Evolutionary conservation across 116 monocot genomes (phyloP).

Genomic region (Cymodocea nodosa): DNA sequence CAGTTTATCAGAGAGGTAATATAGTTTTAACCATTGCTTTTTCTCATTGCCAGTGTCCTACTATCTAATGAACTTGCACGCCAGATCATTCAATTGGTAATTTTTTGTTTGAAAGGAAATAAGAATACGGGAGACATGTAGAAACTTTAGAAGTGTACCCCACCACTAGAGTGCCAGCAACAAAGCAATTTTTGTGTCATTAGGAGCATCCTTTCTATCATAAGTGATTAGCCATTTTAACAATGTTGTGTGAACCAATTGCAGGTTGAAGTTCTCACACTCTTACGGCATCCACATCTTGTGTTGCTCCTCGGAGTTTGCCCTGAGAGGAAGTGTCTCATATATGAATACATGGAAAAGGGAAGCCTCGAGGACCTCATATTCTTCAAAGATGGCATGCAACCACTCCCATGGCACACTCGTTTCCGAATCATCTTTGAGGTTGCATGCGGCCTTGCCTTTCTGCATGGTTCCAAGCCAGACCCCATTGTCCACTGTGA

Average conservation of each 20-base stretch:
- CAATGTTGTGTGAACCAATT: background rate
- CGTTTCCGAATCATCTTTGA: slow-evolving; percentile 66
- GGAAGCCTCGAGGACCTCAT: slow-evolving; percentile 75
- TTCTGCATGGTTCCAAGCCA: slow-evolving; percentile 64
- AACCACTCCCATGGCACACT: slow-evolving; percentile 54
- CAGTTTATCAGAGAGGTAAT: slow-evolving; percentile 84
- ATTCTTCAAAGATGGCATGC: slow-evolving; percentile 22
- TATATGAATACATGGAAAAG: slow-evolving; percentile 91
- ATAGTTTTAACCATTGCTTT: too few species aligned
- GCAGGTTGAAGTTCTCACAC: slow-evolving; percentile 81
- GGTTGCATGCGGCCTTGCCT: slow-evolving; percentile 67
- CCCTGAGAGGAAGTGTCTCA: slow-evolving; percentile 56
- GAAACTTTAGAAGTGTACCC: too few species aligned
- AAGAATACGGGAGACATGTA: too few species aligned
- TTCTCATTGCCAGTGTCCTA: background rate
- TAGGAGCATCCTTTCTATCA: too few species aligned
- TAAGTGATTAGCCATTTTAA: too few species aligned
- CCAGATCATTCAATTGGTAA: too few species aligned
- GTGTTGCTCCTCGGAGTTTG: slow-evolving; percentile 69
- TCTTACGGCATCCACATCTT: slow-evolving; percentile 74
- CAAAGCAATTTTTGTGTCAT: too few species aligned
- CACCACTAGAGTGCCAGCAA: too few species aligned
- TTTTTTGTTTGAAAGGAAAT: too few species aligned
- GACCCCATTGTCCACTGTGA: slow-evolving; percentile 92
- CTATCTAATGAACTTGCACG: too few species aligned